Base-by-base conservation (phyloP, 2,329 filamentous ascomycete species). In the Teratosphaeriaceae sp. region DNA sequence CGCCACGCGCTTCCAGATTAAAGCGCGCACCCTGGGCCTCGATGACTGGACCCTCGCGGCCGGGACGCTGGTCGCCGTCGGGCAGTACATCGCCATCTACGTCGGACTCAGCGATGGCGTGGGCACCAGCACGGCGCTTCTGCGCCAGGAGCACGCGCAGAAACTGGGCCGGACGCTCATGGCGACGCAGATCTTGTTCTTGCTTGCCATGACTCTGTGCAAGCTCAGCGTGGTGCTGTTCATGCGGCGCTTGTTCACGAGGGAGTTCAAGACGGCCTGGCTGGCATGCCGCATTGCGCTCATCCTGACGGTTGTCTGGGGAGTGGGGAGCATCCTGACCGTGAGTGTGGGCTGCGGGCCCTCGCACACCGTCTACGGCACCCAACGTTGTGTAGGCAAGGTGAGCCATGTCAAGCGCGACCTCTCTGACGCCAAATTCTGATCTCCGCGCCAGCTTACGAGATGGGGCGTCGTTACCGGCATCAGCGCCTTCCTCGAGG, bases 161-260 rank as follows among this genome's bases (percentile, higher is more conserved):
- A 19, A 30, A 11, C 27, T 53, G 38, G 50, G 46, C 12, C 16
- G 52, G 29, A 45, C 51, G 3, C 54, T 56, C 5, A 50, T 60
- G 36, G 52, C 53, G 11, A 53, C 53, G 19, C 48, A 55, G 27
- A 48, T 58, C 13, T 44, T 61, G 20, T 53, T 60, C 42, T 52
- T 62, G 21, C 18, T 53, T 9, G 39, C 52, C 6, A 38, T 59
- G 15, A 50, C 46, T 12, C 44, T 57, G 22, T 53, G 58, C 20
- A 62, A 62, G 45, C 44, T 48, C 43, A 57, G 57, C 16, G 55
- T 62, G 39, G 50, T 60, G 9, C 50, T 53, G 19, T 55, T 62
- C 21, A 54, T 62, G 49, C 55, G 55, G 36, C 51, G 59, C 6
- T 47, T 62, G 13, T 58, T 61, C 41, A 55, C 57, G 15, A 50